These are phyloP conservation scores for Pyracantha coccinea DNA, from an alignment of 331 rosid genomes.

Conservation along the genomic window DNA sequence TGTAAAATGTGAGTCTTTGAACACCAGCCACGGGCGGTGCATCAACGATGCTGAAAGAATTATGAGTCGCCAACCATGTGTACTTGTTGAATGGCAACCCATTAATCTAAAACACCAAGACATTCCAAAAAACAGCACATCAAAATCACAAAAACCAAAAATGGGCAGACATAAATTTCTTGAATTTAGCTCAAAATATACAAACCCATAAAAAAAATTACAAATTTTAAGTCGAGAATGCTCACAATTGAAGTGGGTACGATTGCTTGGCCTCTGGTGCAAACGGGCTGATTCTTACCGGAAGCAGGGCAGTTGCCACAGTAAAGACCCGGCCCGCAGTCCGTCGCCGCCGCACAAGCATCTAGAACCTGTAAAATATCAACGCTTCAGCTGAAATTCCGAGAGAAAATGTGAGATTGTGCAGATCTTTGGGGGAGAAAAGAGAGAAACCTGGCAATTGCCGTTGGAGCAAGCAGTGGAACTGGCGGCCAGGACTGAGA, in stretches of 20 bases:
- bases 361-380: constrained; percentile 47
- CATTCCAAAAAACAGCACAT: not conserved
- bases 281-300: constrained; percentile 60
- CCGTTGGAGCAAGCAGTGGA: constrained; percentile 66
- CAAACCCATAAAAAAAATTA: not conserved
- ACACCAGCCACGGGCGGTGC: constrained; percentile 70
- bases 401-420: not conserved
- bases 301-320: constrained; percentile 88
- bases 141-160: not conserved
- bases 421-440: constrained; percentile 27
- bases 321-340: constrained; percentile 75
- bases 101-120: constrained; percentile 43
- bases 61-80: constrained; percentile 89
- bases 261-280: constrained; percentile 77
- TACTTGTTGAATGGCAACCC: constrained; percentile 91
- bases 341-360: constrained; percentile 55
- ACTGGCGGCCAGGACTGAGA: constrained; percentile 24
- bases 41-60: constrained; percentile 90
- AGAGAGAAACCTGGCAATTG: constrained; percentile 64
- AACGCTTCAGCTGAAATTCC: constrained; percentile 11
- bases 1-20: constrained; percentile 84
- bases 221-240: not conserved
- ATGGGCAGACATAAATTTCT: not conserved
- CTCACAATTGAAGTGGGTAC: constrained; percentile 54
- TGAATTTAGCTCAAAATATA: not conserved